These are phyloP conservation scores for Viridothelium virens DNA, from an alignment of 495 filamentous ascomycete genomes.

Conservation along the genomic window DNA sequence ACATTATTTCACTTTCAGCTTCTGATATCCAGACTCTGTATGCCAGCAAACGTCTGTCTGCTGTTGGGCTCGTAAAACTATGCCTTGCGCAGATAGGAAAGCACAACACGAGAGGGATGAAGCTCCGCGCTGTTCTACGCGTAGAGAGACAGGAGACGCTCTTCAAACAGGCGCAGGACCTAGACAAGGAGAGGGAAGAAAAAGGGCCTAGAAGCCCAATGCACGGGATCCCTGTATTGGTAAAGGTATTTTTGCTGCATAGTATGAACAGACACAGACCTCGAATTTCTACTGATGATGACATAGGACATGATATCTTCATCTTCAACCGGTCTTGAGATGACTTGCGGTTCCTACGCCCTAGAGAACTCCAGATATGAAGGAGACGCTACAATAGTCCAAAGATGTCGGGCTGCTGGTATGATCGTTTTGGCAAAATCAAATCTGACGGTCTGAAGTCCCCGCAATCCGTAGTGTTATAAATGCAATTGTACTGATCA, in stretches of 20 bases:
- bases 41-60: slow-evolving; percentile 35
- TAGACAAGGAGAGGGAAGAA: slow-evolving; percentile 35
- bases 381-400: slow-evolving; percentile 28
- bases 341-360: slow-evolving; percentile 10
- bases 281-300: background rate
- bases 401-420: slow-evolving; percentile 26
- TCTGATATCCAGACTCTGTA: slow-evolving; percentile 23
- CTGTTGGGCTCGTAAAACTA: slow-evolving; percentile 41
- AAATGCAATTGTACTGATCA: slow-evolving; percentile 7
- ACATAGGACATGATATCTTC: slow-evolving; percentile 34
- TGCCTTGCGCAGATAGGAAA: slow-evolving; percentile 46
- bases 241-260: slow-evolving; percentile 24
- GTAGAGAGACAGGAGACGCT: slow-evolving; percentile 32
- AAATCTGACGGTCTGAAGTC: slow-evolving; percentile 32
- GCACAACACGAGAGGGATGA: slow-evolving; percentile 33
- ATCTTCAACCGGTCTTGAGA: slow-evolving; percentile 21
- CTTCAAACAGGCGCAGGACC: slow-evolving; percentile 28
- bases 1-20: slow-evolving; percentile 20
- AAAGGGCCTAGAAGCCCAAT: slow-evolving; percentile 32
- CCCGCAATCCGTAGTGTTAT: background rate
- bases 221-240: slow-evolving; percentile 40
- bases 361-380: slow-evolving; percentile 1
- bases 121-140: slow-evolving; percentile 37
- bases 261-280: background rate
- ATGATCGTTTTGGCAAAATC: slow-evolving; percentile 33